A percentile compares a stretch with the other conserved stretches of the same genome.
phyloP scores from a whole-genome alignment of 352 stramenopile genomes.

The Globisporangium viniferum region DNA sequence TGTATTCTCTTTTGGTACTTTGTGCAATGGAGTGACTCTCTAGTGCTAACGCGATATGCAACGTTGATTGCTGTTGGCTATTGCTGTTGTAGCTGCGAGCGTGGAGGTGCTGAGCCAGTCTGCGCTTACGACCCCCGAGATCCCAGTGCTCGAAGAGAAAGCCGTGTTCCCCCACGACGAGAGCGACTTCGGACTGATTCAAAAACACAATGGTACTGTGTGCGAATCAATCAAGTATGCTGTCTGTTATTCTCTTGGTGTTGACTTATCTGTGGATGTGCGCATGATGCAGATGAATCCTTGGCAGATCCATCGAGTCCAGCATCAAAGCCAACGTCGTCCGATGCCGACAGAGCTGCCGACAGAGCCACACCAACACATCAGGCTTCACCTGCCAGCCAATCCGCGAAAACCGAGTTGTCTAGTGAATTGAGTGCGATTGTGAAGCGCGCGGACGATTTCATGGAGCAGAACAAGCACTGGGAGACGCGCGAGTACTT shows the following conservation, averaged over 20 bases:
- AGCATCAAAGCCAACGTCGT: neutral
- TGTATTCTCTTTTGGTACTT: neutral
- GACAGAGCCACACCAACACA: constrained; percentile 7
- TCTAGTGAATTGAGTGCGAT: constrained; percentile 30
- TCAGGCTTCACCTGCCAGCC: constrained; percentile 18
- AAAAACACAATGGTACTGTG: constrained; percentile 32
- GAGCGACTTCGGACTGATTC: constrained; percentile 56
- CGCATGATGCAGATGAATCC: constrained; percentile 4
- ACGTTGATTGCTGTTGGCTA: neutral
- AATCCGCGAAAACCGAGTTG: constrained; percentile 23
- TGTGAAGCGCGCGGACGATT: constrained; percentile 37
- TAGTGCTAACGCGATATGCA: neutral
- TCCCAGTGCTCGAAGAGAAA: constrained; percentile 52
- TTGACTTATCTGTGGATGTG: neutral
- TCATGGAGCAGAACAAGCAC: constrained; percentile 51
- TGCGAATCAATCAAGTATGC: neutral
- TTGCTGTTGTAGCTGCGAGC: constrained; percentile 29
- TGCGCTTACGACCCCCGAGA: constrained; percentile 17
- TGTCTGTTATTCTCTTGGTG: too few species aligned
- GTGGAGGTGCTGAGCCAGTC: constrained; percentile 41
- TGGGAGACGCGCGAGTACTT: constrained; percentile 38
- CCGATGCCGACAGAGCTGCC: neutral
- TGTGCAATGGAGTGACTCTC: neutral
- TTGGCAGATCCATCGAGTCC: neutral
- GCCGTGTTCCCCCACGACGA: constrained; percentile 51